Evolutionary conservation across 768 basidiomycete genomes (phyloP).

Genomic region (Pholiota conissans): DNA sequence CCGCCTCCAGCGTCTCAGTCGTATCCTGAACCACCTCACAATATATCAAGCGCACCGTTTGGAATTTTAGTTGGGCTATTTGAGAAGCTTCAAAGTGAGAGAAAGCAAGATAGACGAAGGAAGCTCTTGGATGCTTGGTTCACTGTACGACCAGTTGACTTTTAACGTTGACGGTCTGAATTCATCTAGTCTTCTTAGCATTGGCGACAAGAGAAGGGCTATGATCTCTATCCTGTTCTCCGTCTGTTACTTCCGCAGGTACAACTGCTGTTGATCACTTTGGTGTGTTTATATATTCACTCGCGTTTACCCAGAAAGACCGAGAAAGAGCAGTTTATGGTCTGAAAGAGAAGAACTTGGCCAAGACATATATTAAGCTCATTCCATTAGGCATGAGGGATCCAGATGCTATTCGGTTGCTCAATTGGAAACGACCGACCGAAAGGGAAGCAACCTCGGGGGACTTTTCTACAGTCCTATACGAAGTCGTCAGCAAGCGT

Average conservation of each 20-base stretch:
- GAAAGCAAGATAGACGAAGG: slow-evolving; percentile 71
- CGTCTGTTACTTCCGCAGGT: slow-evolving; percentile 90
- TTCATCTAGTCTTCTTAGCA: slow-evolving; percentile 44
- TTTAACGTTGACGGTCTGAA: not conserved
- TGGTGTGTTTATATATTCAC: not conserved
- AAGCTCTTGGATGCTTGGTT: slow-evolving; percentile 79
- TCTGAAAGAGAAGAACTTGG: slow-evolving; percentile 91
- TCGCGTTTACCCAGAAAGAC: slow-evolving; percentile 68
- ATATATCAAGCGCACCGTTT: slow-evolving; percentile 70
- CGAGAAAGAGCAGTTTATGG: slow-evolving; percentile 91
- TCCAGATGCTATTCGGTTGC: slow-evolving; percentile 76
- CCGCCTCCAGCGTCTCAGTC: slow-evolving; percentile 28
- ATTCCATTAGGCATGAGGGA: slow-evolving; percentile 82
- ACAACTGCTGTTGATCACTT: slow-evolving; percentile 6
- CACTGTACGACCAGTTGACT: slow-evolving; percentile 51
- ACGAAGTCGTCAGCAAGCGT: slow-evolving; percentile 82
- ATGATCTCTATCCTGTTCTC: slow-evolving; percentile 87
- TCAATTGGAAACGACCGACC: slow-evolving; percentile 89
- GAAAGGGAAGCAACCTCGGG: slow-evolving; percentile 75
- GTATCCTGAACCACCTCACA: slow-evolving; percentile 62
- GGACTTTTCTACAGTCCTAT: slow-evolving; percentile 86
- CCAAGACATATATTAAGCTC: slow-evolving; percentile 88
- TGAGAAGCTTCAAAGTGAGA: slow-evolving; percentile 69
- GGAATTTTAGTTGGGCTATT: slow-evolving; percentile 69
- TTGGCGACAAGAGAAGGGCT: slow-evolving; percentile 85